phyloP scores from a whole-genome alignment of 2,329 filamentous ascomycete species.

The Diaporthe ampelina region DNA sequence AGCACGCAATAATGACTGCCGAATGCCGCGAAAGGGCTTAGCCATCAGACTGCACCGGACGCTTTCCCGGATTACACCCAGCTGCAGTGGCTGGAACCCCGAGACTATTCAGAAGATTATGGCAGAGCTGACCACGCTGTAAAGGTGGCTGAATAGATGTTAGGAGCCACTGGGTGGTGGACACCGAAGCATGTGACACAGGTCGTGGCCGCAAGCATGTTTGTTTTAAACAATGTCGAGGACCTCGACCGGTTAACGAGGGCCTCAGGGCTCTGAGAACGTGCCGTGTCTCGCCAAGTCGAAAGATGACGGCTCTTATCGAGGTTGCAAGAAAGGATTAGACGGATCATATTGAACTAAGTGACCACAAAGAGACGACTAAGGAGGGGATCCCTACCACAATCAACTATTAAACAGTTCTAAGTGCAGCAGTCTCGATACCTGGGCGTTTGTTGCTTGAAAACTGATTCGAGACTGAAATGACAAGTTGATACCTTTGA shows the following conservation, averaged over 20 bases:
- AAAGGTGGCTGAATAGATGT: not conserved
- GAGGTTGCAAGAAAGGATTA: not conserved
- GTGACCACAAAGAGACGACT: too few species aligned
- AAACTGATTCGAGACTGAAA: not conserved
- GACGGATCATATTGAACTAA: not conserved
- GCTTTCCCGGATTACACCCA: too few species aligned
- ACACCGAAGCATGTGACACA: not conserved
- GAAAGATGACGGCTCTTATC: not conserved
- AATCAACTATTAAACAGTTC: not conserved
- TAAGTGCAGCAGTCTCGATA: not conserved
- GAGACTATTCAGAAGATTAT: too few species aligned
- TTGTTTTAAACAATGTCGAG: not conserved
- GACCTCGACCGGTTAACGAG: not conserved
- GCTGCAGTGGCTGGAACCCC: not conserved
- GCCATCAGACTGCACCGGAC: not conserved
- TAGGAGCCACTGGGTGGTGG: too few species aligned
- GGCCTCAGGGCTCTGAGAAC: not conserved
- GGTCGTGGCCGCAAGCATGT: too few species aligned
- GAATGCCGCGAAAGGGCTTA: not conserved
- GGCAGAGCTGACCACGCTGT: not conserved
- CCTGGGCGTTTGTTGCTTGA: too few species aligned
- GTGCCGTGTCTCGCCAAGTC: not conserved
- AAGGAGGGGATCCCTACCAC: not conserved
- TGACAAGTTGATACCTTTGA: not conserved
- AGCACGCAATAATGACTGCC: not conserved